Evolutionary conservation across 1,284 basidiomycete species (phyloP).

Genomic region (Tremellales sp.): DNA sequence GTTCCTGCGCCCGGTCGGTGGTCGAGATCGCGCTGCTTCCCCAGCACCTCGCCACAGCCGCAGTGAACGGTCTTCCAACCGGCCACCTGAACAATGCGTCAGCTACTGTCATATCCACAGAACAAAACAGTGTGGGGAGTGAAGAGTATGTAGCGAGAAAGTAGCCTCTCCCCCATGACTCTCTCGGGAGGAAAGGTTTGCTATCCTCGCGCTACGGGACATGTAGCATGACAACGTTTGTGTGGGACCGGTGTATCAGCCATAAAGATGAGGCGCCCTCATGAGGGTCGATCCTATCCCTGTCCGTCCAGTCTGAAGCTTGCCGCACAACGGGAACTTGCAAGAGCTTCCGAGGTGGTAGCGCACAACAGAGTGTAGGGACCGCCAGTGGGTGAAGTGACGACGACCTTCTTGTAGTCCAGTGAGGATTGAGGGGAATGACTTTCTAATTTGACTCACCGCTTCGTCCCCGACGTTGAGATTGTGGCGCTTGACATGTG

Average conservation of each 20-base stretch:
- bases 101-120: neutral
- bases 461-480: conserved; percentile 53
- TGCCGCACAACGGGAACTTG: conserved; percentile 33
- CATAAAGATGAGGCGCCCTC: conserved; percentile 55
- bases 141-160: conserved; percentile 39
- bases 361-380: conserved; percentile 15
- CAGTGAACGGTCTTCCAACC: conserved; percentile 56
- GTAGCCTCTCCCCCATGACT: conserved; percentile 75
- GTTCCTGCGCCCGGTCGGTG: conserved; percentile 44
- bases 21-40: conserved; percentile 55
- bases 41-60: conserved; percentile 70
- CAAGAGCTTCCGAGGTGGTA: conserved; percentile 32
- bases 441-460: conserved; percentile 53
- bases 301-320: too few species aligned
- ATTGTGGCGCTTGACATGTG: conserved; percentile 57
- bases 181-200: conserved; percentile 50
- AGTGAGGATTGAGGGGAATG: conserved; percentile 35
- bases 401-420: conserved; percentile 86
- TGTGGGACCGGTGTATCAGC: conserved; percentile 91
- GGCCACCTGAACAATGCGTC: neutral
- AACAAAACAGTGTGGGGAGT: neutral
- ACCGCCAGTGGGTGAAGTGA: conserved; percentile 64
- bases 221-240: conserved; percentile 45
- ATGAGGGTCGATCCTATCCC: too few species aligned
- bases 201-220: conserved; percentile 12